Conservation (phyloP, 306 rosid species). For the Citrullus mucosospermus region DNA sequence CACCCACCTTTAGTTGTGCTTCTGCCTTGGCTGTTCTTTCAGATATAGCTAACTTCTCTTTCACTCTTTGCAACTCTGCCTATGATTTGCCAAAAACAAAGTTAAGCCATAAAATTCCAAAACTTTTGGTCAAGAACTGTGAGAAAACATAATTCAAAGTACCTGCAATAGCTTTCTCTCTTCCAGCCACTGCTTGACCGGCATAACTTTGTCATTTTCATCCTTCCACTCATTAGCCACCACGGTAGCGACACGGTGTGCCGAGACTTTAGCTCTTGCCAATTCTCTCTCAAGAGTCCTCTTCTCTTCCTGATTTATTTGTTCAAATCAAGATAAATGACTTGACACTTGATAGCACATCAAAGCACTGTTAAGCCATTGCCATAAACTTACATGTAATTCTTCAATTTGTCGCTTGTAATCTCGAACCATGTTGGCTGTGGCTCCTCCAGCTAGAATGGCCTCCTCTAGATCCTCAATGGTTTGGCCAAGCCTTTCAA, state of each 20-base stretch:
- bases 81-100: slow-evolving; percentile 11
- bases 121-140: not conserved
- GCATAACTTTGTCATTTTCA: slow-evolving; percentile 84
- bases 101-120: slow-evolving; percentile 4
- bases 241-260: slow-evolving; percentile 69
- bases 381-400: slow-evolving; percentile 36
- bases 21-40: slow-evolving; percentile 96
- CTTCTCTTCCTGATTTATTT: slow-evolving; percentile 66
- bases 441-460: slow-evolving; percentile 57
- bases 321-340: not conserved
- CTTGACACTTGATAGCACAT: not conserved
- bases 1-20: slow-evolving; percentile 70
- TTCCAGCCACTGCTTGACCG: slow-evolving; percentile 89
- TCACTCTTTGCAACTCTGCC: slow-evolving; percentile 88
- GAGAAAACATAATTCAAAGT: not conserved
- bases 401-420: slow-evolving; percentile 56
- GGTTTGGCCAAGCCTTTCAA: slow-evolving; percentile 86
- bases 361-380: not conserved
- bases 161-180: slow-evolving; percentile 87
- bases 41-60: slow-evolving; percentile 64
- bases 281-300: slow-evolving; percentile 83
- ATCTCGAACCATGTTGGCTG: slow-evolving; percentile 70
- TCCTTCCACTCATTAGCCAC: slow-evolving; percentile 96
- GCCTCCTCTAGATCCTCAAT: slow-evolving; percentile 82
- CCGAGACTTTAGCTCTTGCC: slow-evolving; percentile 73